phyloP scores from a whole-genome alignment of 2,329 filamentous ascomycete genomes.

The Xylariaceae sp. region DNA sequence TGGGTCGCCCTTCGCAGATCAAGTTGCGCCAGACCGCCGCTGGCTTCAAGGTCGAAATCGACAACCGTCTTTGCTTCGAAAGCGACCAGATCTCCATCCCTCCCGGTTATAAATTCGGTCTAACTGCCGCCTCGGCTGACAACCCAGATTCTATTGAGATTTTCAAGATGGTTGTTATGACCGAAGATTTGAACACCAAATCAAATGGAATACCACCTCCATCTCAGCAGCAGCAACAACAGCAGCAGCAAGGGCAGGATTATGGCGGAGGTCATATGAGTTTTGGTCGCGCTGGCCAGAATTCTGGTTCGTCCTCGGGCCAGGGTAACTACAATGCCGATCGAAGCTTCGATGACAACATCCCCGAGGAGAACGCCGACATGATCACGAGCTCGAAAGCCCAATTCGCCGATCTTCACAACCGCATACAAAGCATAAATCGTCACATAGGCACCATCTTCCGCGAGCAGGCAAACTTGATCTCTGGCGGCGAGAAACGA shows the following conservation, averaged over 20 bases:
- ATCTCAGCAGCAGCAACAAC: constrained; percentile 31
- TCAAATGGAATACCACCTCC: constrained; percentile 30
- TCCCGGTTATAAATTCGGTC: constrained; percentile 75
- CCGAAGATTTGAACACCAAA: constrained; percentile 40
- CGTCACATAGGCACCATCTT: constrained; percentile 64
- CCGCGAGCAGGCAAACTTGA: constrained; percentile 49
- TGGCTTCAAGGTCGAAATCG: constrained; percentile 73
- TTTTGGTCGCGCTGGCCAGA: constrained; percentile 24
- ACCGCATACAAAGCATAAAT: constrained; percentile 70
- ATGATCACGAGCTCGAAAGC: constrained; percentile 46
- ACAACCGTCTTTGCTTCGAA: constrained; percentile 78
- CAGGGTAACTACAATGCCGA: too few relatives aligned
- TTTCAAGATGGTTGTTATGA: constrained; percentile 77
- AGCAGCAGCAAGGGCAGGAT: constrained; percentile 33
- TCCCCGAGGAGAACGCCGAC: constrained; percentile 47
- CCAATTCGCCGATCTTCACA: constrained; percentile 82
- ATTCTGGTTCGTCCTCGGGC: constrained; percentile 25
- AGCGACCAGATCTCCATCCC: constrained; percentile 76
- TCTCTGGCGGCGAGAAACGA: constrained; percentile 50
- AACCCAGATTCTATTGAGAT: constrained; percentile 93
- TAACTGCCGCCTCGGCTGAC: constrained; percentile 85
- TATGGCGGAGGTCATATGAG: constrained; percentile 27
- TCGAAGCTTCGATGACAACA: constrained; percentile 39
- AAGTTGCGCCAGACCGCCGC: constrained; percentile 63
- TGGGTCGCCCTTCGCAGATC: constrained; percentile 77